Evolutionary conservation across 176 grass and related monocot genomes (phyloP).

Genomic region (Cenchrus fungigraminus): DNA sequence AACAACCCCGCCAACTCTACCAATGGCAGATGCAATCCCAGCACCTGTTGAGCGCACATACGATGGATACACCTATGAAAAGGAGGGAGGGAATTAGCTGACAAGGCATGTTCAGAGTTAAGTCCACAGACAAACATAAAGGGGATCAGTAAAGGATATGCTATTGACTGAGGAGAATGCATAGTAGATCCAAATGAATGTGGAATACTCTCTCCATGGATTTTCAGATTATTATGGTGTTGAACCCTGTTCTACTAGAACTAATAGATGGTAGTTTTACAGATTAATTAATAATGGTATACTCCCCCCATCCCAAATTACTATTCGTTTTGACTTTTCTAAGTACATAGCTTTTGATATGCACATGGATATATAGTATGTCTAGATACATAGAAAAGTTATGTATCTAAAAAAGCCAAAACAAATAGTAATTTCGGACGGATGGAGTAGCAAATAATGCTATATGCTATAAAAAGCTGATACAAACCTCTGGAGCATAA

Average conservation of each 20-base stretch:
- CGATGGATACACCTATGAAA: slow-evolving; percentile 71
- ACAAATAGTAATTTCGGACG: no score
- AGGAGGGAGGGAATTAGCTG: slow-evolving; percentile 8
- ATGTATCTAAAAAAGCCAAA: no score
- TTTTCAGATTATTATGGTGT: background rate
- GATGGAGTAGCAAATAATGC: background rate
- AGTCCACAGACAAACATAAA: background rate
- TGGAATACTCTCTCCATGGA: background rate
- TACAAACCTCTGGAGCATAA: slow-evolving; percentile 78
- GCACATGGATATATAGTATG: no score
- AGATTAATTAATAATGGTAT: slow-evolving; percentile 1
- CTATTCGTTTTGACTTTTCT: no score
- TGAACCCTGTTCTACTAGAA: background rate
- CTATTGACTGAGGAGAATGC: background rate
- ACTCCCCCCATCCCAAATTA: no score
- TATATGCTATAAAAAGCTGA: background rate
- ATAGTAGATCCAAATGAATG: background rate
- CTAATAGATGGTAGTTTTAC: slow-evolving; percentile 10
- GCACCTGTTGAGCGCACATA: slow-evolving; percentile 61
- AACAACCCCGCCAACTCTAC: slow-evolving; percentile 71
- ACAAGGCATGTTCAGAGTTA: background rate
- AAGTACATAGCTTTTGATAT: no score
- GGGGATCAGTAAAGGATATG: background rate
- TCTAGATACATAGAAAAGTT: no score
- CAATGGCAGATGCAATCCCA: slow-evolving; percentile 59